Conservation (phyloP, 1,284 basidiomycete species). For the Rhodotorula sp. region DNA sequence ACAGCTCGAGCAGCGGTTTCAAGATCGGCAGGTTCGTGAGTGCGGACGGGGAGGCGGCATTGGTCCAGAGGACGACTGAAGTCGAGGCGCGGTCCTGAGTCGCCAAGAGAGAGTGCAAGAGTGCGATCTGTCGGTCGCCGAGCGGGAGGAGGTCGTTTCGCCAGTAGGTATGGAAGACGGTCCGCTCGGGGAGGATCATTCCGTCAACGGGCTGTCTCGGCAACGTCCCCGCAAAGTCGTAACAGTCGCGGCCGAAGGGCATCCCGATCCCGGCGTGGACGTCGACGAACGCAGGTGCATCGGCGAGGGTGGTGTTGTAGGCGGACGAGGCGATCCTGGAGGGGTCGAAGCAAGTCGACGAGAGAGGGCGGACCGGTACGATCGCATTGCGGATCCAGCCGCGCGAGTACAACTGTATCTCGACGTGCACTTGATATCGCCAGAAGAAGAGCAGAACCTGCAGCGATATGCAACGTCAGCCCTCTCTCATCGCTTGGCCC, state of each 20-base stretch:
- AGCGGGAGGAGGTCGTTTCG: constrained; percentile 75
- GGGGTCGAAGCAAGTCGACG: constrained; percentile 67
- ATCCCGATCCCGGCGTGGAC: constrained; percentile 74
- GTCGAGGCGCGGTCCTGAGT: constrained; percentile 70
- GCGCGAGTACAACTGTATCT: constrained; percentile 70
- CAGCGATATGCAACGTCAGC: background rate
- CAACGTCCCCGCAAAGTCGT: constrained; percentile 77
- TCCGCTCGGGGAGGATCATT: constrained; percentile 53
- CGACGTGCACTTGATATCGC: constrained; percentile 74
- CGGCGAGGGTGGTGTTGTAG: constrained; percentile 67
- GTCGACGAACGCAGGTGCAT: constrained; percentile 63
- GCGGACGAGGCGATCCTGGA: constrained; percentile 56
- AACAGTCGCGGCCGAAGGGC: constrained; percentile 77
- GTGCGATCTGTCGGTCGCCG: constrained; percentile 73
- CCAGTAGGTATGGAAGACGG: constrained; percentile 86
- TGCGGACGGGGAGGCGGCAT: constrained; percentile 47
- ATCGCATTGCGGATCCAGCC: constrained; percentile 72
- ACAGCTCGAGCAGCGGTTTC: constrained; percentile 58
- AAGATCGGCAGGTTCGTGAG: constrained; percentile 55
- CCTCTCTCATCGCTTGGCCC: background rate
- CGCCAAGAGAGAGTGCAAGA: constrained; percentile 84
- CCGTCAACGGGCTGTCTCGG: constrained; percentile 39
- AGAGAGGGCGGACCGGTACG: constrained; percentile 59
- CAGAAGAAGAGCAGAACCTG: constrained; percentile 56
- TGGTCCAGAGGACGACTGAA: constrained; percentile 80